Evolutionary conservation across 768 basidiomycete species (phyloP).

Genomic region (Phaeotremella skinneri): DNA sequence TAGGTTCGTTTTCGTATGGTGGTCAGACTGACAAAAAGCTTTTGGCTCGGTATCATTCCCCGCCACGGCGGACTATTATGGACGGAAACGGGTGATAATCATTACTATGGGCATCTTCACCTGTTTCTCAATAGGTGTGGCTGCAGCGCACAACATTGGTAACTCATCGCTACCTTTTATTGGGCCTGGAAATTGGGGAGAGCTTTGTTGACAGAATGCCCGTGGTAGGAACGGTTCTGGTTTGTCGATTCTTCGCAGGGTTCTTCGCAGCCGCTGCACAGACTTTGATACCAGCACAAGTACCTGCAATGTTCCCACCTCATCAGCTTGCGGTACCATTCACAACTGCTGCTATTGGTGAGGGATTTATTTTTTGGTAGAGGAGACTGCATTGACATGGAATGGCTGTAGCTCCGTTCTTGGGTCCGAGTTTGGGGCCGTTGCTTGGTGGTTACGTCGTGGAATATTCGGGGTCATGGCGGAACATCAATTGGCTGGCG

Average conservation of each 20-base stretch:
- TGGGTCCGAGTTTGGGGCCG: slow-evolving; percentile 35
- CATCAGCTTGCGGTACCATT: background rate
- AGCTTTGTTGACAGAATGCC: background rate
- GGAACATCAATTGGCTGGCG: slow-evolving; percentile 38
- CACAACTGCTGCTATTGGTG: slow-evolving; percentile 4
- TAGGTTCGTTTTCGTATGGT: background rate
- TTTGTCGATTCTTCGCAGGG: background rate
- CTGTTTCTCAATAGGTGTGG: background rate
- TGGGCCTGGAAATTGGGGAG: background rate
- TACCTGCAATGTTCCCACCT: background rate
- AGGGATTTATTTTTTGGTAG: background rate
- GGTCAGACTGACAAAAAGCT: background rate
- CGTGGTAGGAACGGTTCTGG: background rate
- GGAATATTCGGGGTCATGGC: slow-evolving; percentile 27
- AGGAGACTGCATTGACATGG: background rate
- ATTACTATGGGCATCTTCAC: background rate
- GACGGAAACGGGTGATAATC: background rate
- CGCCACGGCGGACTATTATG: background rate
- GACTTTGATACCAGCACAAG: background rate
- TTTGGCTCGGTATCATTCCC: background rate
- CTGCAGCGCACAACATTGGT: background rate
- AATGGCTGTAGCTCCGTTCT: background rate
- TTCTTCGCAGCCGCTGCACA: background rate
- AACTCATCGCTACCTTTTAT: background rate
- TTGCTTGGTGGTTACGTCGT: slow-evolving; percentile 37